Evolutionary conservation across 345 rosid genomes (phyloP).

Genomic region (Zanthoxylum bungeanum): DNA sequence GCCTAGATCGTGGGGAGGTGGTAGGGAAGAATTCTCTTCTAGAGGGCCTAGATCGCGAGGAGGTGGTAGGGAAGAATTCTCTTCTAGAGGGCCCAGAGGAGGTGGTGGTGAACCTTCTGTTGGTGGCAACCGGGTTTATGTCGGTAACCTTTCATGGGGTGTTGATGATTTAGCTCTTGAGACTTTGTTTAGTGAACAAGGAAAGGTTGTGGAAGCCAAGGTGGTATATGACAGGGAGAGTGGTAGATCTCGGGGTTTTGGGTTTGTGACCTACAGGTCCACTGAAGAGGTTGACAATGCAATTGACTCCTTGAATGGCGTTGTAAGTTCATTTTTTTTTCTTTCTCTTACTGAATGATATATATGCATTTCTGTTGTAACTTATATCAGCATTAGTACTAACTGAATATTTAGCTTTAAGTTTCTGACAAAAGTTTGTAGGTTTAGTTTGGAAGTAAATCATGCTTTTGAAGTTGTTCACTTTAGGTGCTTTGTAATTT

Average conservation of each 20-base stretch:
- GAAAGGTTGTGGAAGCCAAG: constrained; percentile 85
- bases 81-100: constrained; percentile 39
- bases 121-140: constrained; percentile 53
- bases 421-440: neutral
- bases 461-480: neutral
- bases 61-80: constrained; percentile 41
- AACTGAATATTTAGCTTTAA: neutral
- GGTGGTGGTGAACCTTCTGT: constrained; percentile 7
- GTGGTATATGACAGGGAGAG: constrained; percentile 92
- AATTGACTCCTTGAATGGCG: constrained; percentile 68
- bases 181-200: constrained; percentile 77
- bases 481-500: too few species aligned
- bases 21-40: constrained; percentile 47
- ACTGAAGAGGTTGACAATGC: constrained; percentile 76
- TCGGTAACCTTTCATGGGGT: constrained; percentile 94
- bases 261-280: constrained; percentile 83
- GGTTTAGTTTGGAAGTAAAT: neutral
- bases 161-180: constrained; percentile 87
- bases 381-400: neutral
- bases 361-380: neutral
- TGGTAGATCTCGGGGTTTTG: constrained; percentile 96
- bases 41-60: constrained; percentile 41
- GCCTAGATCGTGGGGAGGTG: constrained; percentile 26
- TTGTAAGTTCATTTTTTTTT: constrained; percentile 46
- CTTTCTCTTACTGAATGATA: neutral